A percentile compares a stretch with the other conserved stretches of the same genome.
Conservation (phyloP, 192 early-diverging fungal species). For the Rhizophagus clarus region DNA sequence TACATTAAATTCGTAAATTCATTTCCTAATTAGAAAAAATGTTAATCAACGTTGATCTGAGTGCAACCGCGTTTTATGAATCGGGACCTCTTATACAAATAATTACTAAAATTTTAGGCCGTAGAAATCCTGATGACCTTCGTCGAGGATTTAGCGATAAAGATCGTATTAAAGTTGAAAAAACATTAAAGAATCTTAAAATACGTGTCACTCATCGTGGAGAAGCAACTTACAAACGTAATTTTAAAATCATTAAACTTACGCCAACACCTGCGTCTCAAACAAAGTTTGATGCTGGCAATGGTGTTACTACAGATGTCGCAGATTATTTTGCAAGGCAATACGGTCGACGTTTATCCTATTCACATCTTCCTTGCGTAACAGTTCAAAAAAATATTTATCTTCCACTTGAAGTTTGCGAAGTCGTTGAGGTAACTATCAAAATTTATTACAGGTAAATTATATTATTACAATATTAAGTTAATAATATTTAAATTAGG, state of each 20-base stretch:
- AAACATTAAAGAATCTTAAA: slow-evolving; percentile 52
- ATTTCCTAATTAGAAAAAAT: slow-evolving; percentile 42
- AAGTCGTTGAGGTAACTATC: slow-evolving; percentile 52
- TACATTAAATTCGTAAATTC: too few relatives aligned
- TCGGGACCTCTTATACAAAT: slow-evolving; percentile 69
- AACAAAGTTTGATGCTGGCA: slow-evolving; percentile 64
- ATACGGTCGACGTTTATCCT: slow-evolving; percentile 73
- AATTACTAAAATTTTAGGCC: slow-evolving; percentile 63
- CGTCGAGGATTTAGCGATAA: slow-evolving; percentile 40
- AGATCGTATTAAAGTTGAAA: slow-evolving; percentile 46
- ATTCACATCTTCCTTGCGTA: slow-evolving; percentile 79
- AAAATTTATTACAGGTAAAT: background rate
- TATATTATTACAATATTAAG: background rate
- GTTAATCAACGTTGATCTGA: slow-evolving; percentile 70
- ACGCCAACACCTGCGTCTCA: slow-evolving; percentile 68
- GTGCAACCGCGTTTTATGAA: slow-evolving; percentile 67
- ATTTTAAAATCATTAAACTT: slow-evolving; percentile 70
- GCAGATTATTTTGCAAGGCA: slow-evolving; percentile 74
- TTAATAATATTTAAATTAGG: slow-evolving; percentile 38
- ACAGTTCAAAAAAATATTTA: slow-evolving; percentile 66
- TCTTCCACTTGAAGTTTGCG: slow-evolving; percentile 91
- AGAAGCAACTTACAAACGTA: slow-evolving; percentile 56
- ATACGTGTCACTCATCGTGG: slow-evolving; percentile 61
- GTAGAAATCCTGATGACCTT: slow-evolving; percentile 50
- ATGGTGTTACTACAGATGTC: slow-evolving; percentile 62